Percentiles rank a stretch among this genome's conserved stretches.
Evolutionary conservation across 129 eudicot genomes (phyloP).

Genomic region (Helichrysum umbraculigerum): DNA sequence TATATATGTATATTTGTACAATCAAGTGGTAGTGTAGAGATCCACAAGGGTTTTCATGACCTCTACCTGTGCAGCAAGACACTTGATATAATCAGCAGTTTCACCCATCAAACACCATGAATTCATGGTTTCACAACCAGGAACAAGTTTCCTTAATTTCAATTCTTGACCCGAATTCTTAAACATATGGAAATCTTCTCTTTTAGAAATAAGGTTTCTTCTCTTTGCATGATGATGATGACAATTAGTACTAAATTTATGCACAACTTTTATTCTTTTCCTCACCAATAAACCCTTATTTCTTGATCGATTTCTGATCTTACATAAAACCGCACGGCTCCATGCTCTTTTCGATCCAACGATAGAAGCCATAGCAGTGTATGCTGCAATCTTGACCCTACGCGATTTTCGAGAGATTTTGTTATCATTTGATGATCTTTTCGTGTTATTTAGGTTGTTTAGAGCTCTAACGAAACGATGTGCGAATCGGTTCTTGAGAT

Average conservation of each 20-base stretch:
- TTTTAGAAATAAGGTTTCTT: constrained; percentile 48
- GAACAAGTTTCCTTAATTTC: constrained; percentile 61
- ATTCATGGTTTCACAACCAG: constrained; percentile 71
- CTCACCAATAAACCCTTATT: constrained; percentile 11
- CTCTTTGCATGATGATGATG: constrained; percentile 15
- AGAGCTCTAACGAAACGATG: constrained; percentile 53
- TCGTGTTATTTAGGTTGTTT: constrained; percentile 29
- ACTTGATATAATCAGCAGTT: constrained; percentile 77
- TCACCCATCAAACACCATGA: constrained; percentile 56
- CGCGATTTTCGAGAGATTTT: constrained; percentile 24
- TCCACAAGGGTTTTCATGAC: constrained; percentile 68
- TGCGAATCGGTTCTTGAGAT: constrained; percentile 56
- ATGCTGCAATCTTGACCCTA: constrained; percentile 55
- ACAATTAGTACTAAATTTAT: neutral
- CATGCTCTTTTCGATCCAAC: constrained; percentile 68
- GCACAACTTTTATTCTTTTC: constrained; percentile 10
- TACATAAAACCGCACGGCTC: constrained; percentile 69
- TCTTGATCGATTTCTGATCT: constrained; percentile 45
- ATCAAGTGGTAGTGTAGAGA: constrained; percentile 38
- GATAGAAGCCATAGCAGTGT: constrained; percentile 68
- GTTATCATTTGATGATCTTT: constrained; percentile 9
- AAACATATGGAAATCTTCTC: constrained; percentile 3
- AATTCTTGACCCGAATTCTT: constrained; percentile 23
- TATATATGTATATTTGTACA: neutral
- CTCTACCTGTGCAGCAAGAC: constrained; percentile 74